These are phyloP conservation scores for Danielia reshetovae DNA, from an alignment of 805 yeast genomes.

Conservation along the genomic window DNA sequence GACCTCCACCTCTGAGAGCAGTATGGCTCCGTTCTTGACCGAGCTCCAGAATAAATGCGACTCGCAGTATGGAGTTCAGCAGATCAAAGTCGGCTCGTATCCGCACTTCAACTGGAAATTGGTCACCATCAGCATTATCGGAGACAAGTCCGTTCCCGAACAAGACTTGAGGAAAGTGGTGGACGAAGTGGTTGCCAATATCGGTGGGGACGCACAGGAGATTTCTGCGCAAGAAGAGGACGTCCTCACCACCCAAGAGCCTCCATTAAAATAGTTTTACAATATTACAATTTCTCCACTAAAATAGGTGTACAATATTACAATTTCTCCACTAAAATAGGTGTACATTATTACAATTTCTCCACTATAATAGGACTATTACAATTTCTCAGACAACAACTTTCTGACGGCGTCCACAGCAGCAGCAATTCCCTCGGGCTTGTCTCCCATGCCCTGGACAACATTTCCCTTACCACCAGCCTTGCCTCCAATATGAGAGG, in stretches of 20 bases:
- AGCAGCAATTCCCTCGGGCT: conserved; percentile 58
- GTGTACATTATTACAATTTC: too few relatives aligned
- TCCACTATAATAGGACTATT: conserved; percentile 5
- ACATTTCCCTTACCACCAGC: conserved; percentile 98
- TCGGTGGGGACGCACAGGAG: conserved; percentile 52
- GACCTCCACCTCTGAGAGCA: conserved; percentile 59
- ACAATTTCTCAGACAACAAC: conserved; percentile 57
- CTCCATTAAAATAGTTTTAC: conserved; percentile 2
- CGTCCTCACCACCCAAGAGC: conserved; percentile 32
- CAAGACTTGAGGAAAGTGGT: conserved; percentile 43
- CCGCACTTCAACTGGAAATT: conserved; percentile 67
- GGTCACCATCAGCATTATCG: conserved; percentile 73
- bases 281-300: too few relatives aligned
- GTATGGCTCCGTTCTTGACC: conserved; percentile 61
- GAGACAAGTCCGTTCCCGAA: conserved; percentile 37
- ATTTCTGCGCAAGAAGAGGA: conserved; percentile 57
- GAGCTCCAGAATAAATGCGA: conserved; percentile 44
- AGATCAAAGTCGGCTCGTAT: conserved; percentile 75
- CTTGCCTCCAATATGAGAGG: conserved; percentile 83
- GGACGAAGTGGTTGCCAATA: conserved; percentile 37
- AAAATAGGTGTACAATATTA: too few relatives aligned
- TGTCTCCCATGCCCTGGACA: conserved; percentile 95
- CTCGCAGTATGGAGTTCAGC: conserved; percentile 23
- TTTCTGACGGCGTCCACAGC: conserved; percentile 72
- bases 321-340: too few relatives aligned